Evolutionary conservation across 2,329 filamentous ascomycete species (phyloP).

Genomic region (Phialophora macrospora): DNA sequence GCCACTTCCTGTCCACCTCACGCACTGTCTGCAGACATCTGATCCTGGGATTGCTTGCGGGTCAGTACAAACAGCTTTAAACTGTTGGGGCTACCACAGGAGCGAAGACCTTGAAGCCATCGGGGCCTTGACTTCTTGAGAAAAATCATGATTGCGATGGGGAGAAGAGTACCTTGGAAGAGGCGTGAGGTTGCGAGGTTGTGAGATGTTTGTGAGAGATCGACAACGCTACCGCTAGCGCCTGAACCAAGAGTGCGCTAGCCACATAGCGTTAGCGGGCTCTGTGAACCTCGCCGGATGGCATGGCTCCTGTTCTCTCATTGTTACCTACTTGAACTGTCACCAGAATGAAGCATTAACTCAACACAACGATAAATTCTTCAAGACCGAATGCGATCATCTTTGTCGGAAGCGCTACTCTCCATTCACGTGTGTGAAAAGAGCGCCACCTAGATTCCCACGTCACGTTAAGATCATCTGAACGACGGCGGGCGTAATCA

Average conservation of each 20-base stretch:
- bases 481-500: neutral
- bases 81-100: neutral
- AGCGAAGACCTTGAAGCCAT: neutral
- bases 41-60: neutral
- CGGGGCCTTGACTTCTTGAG: neutral
- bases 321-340: neutral
- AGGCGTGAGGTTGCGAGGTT: constrained; percentile 9
- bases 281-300: neutral
- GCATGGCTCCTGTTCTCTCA: neutral
- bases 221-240: neutral
- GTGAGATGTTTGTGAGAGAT: neutral
- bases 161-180: constrained; percentile 4
- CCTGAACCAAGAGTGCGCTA: constrained; percentile 12
- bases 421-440: neutral
- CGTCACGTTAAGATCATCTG: neutral
- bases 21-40: constrained; percentile 6
- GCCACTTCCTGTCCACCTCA: neutral
- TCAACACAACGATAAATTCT: neutral
- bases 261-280: constrained; percentile 17
- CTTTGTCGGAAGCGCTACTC: neutral
- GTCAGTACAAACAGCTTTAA: neutral
- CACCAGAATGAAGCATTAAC: neutral
- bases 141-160: constrained; percentile 5
- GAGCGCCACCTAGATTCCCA: neutral
- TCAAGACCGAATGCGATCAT: neutral